phyloP scores from a whole-genome alignment of 371 early-diverging fungal species.

The Apophysomyces ossiformis region DNA sequence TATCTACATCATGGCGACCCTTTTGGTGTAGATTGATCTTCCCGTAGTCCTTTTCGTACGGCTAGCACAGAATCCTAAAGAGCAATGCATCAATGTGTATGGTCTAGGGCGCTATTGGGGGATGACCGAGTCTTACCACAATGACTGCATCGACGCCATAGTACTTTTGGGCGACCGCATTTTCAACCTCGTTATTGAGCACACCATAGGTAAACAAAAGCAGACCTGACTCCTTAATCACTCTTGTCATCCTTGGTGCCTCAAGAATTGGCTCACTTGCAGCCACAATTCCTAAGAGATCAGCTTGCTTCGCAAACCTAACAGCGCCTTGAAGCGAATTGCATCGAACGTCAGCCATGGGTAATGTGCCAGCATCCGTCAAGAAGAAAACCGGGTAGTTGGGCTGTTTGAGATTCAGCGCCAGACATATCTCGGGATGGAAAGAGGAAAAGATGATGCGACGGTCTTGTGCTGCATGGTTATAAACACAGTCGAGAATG shows the following conservation, averaged over 20 bases:
- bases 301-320: slow-evolving; percentile 77
- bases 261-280: slow-evolving; percentile 78
- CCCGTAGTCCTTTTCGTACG: slow-evolving; percentile 62
- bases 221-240: slow-evolving; percentile 76
- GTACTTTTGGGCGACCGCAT: slow-evolving; percentile 72
- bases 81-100: neutral
- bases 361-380: slow-evolving; percentile 83
- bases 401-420: slow-evolving; percentile 83
- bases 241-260: slow-evolving; percentile 76
- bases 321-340: slow-evolving; percentile 87
- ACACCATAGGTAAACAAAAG: slow-evolving; percentile 89
- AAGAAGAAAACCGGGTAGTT: slow-evolving; percentile 91
- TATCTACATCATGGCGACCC: neutral
- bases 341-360: slow-evolving; percentile 81
- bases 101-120: neutral
- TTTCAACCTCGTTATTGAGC: slow-evolving; percentile 77
- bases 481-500: slow-evolving; percentile 80
- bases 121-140: slow-evolving; percentile 48
- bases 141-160: slow-evolving; percentile 86
- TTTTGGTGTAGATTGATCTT: slow-evolving; percentile 19
- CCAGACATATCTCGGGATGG: slow-evolving; percentile 88
- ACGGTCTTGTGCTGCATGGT: slow-evolving; percentile 68
- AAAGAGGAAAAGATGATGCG: slow-evolving; percentile 94
- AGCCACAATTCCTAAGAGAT: slow-evolving; percentile 85
- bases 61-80: slow-evolving; percentile 64